A percentile compares a stretch with the other conserved stretches of the same genome.
phyloP scores from a whole-genome alignment of 192 early-diverging fungal species.

The Dissophora ornata region DNA sequence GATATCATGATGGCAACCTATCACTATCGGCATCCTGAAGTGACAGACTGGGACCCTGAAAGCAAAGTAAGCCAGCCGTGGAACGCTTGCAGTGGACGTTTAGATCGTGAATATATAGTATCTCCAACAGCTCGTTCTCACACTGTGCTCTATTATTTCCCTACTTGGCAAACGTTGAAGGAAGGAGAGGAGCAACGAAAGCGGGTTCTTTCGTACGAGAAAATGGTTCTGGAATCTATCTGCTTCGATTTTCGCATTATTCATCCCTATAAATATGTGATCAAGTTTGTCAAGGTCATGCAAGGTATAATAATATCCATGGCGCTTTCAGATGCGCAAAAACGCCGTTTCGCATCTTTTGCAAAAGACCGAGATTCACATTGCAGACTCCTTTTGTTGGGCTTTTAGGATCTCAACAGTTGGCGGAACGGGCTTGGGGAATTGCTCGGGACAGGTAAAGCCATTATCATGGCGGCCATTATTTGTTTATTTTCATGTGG shows the following conservation, averaged over 20 bases:
- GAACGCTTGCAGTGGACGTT: too few relatives aligned
- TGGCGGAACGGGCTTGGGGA: slow-evolving; percentile 64
- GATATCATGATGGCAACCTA: slow-evolving; percentile 80
- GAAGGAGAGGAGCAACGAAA: slow-evolving; percentile 75
- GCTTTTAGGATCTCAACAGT: slow-evolving; percentile 48
- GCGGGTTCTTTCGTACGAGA: slow-evolving; percentile 73
- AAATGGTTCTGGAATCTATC: slow-evolving; percentile 79
- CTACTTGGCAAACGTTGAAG: slow-evolving; percentile 21
- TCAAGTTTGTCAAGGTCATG: slow-evolving; percentile 78
- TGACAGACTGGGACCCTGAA: slow-evolving; percentile 66
- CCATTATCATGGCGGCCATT: too few relatives aligned
- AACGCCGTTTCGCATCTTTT: neutral
- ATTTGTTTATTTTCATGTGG: neutral
- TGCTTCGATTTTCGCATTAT: slow-evolving; percentile 85
- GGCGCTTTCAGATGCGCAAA: neutral
- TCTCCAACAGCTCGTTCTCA: too few relatives aligned
- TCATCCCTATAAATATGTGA: slow-evolving; percentile 75
- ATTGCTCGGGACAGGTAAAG: slow-evolving; percentile 62
- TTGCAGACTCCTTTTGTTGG: neutral
- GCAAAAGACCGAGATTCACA: too few relatives aligned
- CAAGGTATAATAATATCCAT: slow-evolving; percentile 54
- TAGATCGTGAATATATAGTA: too few relatives aligned
- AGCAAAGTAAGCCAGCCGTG: slow-evolving; percentile 63
- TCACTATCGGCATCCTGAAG: slow-evolving; percentile 59
- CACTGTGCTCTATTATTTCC: neutral